phyloP scores from a whole-genome alignment of 129 eudicot species.

The Flaveria trinervia region DNA sequence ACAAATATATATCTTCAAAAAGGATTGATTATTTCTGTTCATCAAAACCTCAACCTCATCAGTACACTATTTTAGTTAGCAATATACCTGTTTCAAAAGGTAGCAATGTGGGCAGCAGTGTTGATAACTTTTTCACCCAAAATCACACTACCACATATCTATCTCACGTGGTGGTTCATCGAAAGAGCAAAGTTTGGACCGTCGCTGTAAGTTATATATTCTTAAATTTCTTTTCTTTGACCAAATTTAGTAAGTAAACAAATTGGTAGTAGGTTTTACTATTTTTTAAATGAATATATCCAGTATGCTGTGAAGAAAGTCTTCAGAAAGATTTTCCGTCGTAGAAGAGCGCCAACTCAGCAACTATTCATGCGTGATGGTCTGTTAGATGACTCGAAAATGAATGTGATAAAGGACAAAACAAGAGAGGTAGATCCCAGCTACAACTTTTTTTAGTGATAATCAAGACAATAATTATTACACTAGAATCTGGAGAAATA shows the following conservation, averaged over 20 bases:
- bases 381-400: constrained; percentile 33
- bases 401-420: constrained; percentile 37
- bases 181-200: constrained; percentile 44
- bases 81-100: constrained; percentile 53
- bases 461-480: neutral
- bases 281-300: neutral
- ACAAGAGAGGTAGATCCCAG: constrained; percentile 49
- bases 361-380: constrained; percentile 25
- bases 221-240: neutral
- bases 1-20: constrained; percentile 49
- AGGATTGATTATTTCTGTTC: constrained; percentile 55
- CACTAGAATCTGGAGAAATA: neutral
- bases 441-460: constrained; percentile 13
- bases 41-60: constrained; percentile 57
- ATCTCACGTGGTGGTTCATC: constrained; percentile 59
- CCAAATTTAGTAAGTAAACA: neutral
- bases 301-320: constrained; percentile 46
- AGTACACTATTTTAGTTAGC: constrained; percentile 60
- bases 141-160: constrained; percentile 59
- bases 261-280: constrained; percentile 2
- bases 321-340: constrained; percentile 32
- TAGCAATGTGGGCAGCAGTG: constrained; percentile 42
- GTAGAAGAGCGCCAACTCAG: constrained; percentile 25
- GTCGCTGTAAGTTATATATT: constrained; percentile 44
- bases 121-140: constrained; percentile 56